phyloP scores from a whole-genome alignment of 108 stramenopile genomes.

The Cyclostephanos invisitatus region DNA sequence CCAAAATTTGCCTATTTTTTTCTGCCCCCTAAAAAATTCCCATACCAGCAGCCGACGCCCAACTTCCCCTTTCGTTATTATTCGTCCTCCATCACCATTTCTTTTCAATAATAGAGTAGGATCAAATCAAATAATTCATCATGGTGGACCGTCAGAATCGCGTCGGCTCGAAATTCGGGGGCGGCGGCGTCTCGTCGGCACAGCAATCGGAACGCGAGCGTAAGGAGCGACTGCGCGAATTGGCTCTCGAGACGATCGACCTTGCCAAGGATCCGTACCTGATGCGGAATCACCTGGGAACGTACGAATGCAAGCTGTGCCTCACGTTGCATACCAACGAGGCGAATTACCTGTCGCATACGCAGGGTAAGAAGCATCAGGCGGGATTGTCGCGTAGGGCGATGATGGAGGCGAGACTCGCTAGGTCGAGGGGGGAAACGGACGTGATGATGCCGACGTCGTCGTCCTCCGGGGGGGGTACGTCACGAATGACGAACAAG shows the following conservation, averaged over 20 bases:
- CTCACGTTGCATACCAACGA: constrained; percentile 98
- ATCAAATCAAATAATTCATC: not conserved
- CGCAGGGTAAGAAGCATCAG: constrained; percentile 99
- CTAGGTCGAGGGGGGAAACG: constrained; percentile 58
- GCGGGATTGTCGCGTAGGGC: constrained; percentile 90
- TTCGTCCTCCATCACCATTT: not conserved
- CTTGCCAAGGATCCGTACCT: constrained; percentile 99
- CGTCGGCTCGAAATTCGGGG: constrained; percentile 96
- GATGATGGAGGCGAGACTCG: constrained; percentile 78
- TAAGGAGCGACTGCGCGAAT: constrained; percentile 92
- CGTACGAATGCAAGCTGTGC: constrained; percentile 99
- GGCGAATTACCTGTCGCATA: constrained; percentile 98
- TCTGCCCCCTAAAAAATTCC: too few relatives aligned
- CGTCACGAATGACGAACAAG: constrained; percentile 28
- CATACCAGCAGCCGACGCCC: too few relatives aligned
- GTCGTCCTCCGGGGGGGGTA: constrained; percentile 8
- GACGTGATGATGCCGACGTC: constrained; percentile 43
- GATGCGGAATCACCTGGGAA: constrained; percentile 98
- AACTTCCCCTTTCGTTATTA: too few relatives aligned
- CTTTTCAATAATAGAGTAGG: too few relatives aligned
- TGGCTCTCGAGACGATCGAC: constrained; percentile 98
- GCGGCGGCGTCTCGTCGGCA: constrained; percentile 91
- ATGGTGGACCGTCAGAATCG: constrained; percentile 94
- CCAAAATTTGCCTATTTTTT: too few relatives aligned
- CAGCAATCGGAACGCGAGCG: constrained; percentile 95